Percentiles rank a stretch among this genome's conserved stretches.
Evolutionary conservation across 129 eudicot species (phyloP).

Genomic region (Cynara cardunculus): DNA sequence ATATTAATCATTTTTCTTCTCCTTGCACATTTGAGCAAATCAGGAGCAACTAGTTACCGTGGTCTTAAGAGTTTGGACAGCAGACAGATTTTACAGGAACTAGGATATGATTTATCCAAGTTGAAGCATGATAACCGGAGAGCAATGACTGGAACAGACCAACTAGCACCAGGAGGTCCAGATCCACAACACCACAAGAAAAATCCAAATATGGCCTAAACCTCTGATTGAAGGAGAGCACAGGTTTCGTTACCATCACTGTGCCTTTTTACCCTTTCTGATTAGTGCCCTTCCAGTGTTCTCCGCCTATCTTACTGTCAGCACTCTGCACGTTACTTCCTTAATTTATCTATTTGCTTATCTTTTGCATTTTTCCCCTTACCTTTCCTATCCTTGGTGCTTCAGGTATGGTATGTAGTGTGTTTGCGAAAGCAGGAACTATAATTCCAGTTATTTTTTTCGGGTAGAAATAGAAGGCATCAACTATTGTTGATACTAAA

Average conservation of each 20-base stretch:
- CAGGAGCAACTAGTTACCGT: constrained; percentile 36
- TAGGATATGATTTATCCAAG: constrained; percentile 38
- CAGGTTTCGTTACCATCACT: no score
- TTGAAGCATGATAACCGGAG: constrained; percentile 31
- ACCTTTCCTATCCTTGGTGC: background rate
- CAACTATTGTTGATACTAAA: background rate
- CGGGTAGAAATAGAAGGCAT: constrained; percentile 11
- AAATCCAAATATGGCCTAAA: constrained; percentile 20
- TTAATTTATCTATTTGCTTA: background rate
- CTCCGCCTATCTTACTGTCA: background rate
- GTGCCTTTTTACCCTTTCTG: background rate
- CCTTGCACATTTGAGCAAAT: constrained; percentile 27
- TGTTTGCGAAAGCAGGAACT: constrained; percentile 12
- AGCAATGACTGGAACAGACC: constrained; percentile 29
- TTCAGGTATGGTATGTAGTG: background rate
- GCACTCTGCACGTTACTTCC: background rate
- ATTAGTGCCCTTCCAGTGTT: background rate
- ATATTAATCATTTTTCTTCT: constrained; percentile 29
- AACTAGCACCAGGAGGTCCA: constrained; percentile 63
- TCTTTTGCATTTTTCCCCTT: background rate
- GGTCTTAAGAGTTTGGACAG: constrained; percentile 43
- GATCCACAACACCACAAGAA: constrained; percentile 62
- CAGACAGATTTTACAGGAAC: constrained; percentile 36
- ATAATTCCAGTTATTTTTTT: background rate
- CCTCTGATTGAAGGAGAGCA: background rate